Evolutionary conservation across 1,284 basidiomycete species (phyloP).

Genomic region (Wolfiporia cocos): DNA sequence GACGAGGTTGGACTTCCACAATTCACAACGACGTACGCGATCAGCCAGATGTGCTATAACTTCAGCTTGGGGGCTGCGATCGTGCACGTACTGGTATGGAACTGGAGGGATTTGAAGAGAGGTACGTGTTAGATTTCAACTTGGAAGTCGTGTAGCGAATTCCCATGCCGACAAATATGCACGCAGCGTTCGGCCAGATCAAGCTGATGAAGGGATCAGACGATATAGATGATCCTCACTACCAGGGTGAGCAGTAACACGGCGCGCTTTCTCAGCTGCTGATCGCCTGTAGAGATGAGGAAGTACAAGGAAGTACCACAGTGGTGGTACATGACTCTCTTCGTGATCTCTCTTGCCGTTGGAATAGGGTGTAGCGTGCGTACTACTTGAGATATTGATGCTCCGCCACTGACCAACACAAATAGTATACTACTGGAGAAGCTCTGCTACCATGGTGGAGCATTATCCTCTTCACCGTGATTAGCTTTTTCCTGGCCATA

Average conservation of each 20-base stretch:
- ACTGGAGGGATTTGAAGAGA: conserved; percentile 39
- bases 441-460: conserved; percentile 52
- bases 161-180: background rate
- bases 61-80: conserved; percentile 42
- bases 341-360: conserved; percentile 43
- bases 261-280: background rate
- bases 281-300: conserved; percentile 34
- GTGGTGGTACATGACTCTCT: conserved; percentile 43
- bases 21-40: conserved; percentile 45
- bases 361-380: conserved; percentile 44
- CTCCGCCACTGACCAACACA: background rate
- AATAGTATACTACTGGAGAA: conserved; percentile 35
- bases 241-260: conserved; percentile 25
- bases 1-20: conserved; percentile 35
- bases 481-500: conserved; percentile 40
- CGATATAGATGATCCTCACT: conserved; percentile 44
- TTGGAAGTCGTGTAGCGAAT: background rate
- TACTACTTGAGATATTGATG: background rate
- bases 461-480: conserved; percentile 40
- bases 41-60: conserved; percentile 46
- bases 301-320: conserved; percentile 49
- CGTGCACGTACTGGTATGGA: conserved; percentile 43
- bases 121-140: conserved; percentile 12
- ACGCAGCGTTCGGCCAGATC: conserved; percentile 35
- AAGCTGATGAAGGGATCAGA: conserved; percentile 32